Conservation (phyloP, 345 rosid species). For the Populus tremula region DNA sequence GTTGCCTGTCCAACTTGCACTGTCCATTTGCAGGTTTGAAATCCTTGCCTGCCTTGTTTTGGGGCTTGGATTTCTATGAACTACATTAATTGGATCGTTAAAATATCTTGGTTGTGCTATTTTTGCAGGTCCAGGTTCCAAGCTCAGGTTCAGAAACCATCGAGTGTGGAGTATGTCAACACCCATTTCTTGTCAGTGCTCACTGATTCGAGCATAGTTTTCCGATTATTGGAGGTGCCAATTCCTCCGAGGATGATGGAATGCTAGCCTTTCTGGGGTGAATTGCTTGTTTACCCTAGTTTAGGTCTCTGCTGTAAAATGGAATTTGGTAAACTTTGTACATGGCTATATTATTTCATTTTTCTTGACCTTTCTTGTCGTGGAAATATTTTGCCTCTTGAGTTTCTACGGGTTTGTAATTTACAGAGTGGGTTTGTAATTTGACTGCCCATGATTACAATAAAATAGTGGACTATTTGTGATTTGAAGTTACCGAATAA, state of each 20-base stretch:
- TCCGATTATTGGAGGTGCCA: neutral
- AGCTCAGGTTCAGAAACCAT: conserved; percentile 96
- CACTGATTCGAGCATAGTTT: conserved; percentile 33
- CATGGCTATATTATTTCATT: conserved; percentile 7
- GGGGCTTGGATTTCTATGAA: neutral
- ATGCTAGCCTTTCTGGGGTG: neutral
- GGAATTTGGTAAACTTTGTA: neutral
- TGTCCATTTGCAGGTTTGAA: conserved; percentile 84
- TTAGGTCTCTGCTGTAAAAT: neutral
- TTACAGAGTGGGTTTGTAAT: conserved; percentile 3
- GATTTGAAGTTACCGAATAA: neutral
- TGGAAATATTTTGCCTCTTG: neutral
- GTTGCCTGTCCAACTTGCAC: conserved; percentile 98
- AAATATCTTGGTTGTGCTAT: neutral
- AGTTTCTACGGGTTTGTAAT: neutral
- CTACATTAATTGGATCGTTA: neutral
- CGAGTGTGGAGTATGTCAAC: conserved; percentile 99
- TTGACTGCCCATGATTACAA: neutral
- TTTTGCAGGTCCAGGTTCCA: conserved; percentile 92
- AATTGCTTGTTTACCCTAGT: neutral
- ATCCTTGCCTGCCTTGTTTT: neutral
- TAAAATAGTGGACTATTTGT: neutral
- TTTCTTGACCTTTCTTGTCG: neutral
- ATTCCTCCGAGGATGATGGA: neutral
- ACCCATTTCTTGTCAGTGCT: conserved; percentile 89